Evolutionary conservation across 192 early-diverging fungal species (phyloP).

Genomic region (Linnemannia schmuckeri): DNA sequence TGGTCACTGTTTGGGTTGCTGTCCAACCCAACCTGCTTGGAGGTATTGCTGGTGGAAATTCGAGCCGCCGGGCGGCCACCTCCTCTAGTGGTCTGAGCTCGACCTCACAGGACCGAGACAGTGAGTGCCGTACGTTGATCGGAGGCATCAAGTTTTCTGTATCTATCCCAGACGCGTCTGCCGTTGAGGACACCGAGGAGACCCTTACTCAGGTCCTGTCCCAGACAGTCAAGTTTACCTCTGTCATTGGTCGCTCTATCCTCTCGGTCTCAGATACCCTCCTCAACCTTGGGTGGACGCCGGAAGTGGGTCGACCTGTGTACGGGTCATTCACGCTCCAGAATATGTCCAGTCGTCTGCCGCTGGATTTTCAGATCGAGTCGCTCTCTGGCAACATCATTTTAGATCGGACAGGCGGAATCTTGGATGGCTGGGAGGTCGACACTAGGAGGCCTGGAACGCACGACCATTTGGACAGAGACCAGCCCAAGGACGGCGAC

Average conservation of each 20-base stretch:
- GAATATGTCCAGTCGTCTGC: conserved; percentile 79
- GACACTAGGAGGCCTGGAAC: conserved; percentile 21
- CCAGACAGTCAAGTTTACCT: conserved; percentile 85
- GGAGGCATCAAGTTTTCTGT: conserved; percentile 87
- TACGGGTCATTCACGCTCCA: conserved; percentile 74
- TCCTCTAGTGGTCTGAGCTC: conserved; percentile 8
- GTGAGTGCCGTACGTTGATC: conserved; percentile 76
- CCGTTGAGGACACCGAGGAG: conserved; percentile 12
- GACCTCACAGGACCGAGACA: conserved; percentile 29
- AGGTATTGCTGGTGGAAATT: conserved; percentile 48
- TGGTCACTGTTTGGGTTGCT: conserved; percentile 80
- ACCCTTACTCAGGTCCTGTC: conserved; percentile 66
- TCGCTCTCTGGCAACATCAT: conserved; percentile 65
- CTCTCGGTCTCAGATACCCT: conserved; percentile 73
- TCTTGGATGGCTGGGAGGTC: conserved; percentile 67
- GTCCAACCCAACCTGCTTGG: conserved; percentile 77
- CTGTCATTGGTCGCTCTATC: conserved; percentile 84
- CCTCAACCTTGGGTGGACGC: conserved; percentile 77
- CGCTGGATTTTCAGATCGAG: conserved; percentile 74
- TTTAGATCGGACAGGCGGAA: conserved; percentile 64
- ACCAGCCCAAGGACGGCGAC: neutral
- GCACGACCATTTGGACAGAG: conserved; percentile 9
- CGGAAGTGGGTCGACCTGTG: conserved; percentile 60
- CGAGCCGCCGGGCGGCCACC: conserved; percentile 17
- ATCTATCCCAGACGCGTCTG: conserved; percentile 59